These are phyloP conservation scores for Arthrinium phaeospermum DNA, from an alignment of 2,329 filamentous ascomycete genomes.

Conservation along the genomic window DNA sequence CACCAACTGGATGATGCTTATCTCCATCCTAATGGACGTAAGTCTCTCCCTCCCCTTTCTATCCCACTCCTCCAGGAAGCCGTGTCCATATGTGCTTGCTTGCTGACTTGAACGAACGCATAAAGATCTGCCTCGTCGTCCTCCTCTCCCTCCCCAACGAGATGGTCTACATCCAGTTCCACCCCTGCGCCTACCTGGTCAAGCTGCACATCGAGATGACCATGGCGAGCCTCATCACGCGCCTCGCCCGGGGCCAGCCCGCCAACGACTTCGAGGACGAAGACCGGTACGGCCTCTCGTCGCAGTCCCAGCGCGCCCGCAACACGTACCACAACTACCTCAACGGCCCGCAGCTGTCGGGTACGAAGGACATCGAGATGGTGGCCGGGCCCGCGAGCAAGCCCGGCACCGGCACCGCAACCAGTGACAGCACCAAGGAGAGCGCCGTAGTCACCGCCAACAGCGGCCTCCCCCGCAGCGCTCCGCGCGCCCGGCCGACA, in stretches of 20 bases:
- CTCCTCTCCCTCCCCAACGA: slow-evolving; percentile 27
- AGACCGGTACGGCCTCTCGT: neutral
- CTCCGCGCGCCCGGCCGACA: neutral
- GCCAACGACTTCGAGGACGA: neutral
- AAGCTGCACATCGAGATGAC: slow-evolving; percentile 33
- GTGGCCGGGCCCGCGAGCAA: neutral
- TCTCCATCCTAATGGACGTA: slow-evolving; percentile 58
- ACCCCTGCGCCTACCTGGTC: slow-evolving; percentile 29
- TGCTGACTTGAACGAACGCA: neutral
- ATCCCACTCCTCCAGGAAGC: too few relatives aligned
- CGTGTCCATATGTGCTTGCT: too few relatives aligned
- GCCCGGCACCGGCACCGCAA: neutral
- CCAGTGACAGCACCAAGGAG: neutral
- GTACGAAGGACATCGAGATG: neutral
- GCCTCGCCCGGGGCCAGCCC: slow-evolving; percentile 14
- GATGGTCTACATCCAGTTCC: slow-evolving; percentile 29
- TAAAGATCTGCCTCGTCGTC: slow-evolving; percentile 30
- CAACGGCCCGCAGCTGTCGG: neutral
- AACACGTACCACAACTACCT: neutral
- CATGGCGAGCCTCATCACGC: slow-evolving; percentile 23
- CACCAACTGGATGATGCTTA: slow-evolving; percentile 54
- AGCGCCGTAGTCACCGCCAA: neutral
- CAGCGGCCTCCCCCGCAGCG: neutral
- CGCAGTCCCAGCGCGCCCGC: neutral
- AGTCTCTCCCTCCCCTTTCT: slow-evolving; percentile 22